Percentiles rank a stretch among this genome's conserved stretches.
Conservation (phyloP, 768 basidiomycete species). For the Lactarius quietus region DNA sequence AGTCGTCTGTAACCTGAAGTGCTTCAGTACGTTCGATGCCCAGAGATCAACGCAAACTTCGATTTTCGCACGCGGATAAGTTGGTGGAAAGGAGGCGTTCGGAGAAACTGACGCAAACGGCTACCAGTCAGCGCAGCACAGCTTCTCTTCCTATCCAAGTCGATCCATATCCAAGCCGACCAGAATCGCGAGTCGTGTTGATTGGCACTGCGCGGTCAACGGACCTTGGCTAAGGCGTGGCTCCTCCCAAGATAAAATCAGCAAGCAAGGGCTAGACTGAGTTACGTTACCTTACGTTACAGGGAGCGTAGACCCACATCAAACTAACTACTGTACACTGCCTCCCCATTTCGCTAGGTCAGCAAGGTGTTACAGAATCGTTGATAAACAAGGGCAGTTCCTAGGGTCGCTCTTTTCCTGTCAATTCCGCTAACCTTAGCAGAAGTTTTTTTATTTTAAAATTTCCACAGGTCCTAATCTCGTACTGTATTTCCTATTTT, state of each 20-base stretch:
- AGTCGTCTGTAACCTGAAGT: background rate
- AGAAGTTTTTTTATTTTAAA: no score
- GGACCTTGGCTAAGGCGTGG: background rate
- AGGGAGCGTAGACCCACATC: background rate
- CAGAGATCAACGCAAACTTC: background rate
- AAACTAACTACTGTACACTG: no score
- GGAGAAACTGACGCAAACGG: background rate
- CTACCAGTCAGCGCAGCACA: background rate
- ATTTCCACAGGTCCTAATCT: background rate
- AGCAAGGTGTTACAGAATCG: background rate
- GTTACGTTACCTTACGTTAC: slow-evolving; percentile 8
- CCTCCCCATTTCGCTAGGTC: slow-evolving; percentile 1
- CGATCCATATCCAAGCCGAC: no score
- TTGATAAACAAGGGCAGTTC: background rate
- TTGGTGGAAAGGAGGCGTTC: background rate
- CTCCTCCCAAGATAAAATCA: no score
- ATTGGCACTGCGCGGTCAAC: background rate
- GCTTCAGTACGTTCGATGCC: background rate
- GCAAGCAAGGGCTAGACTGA: background rate
- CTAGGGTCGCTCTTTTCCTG: background rate
- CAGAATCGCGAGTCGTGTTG: no score
- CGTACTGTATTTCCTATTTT: background rate
- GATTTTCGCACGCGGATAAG: background rate
- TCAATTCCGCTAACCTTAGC: background rate
- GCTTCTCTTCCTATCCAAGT: no score